These are phyloP conservation scores for grape (Vitis vinifera) DNA, from an alignment of 164 flowering plant species.

Conservation along the genomic window ASM3070453v1 NC_081812.1:14341501-14342000, in stretches of 20 bases:
- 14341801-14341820: slow-evolving; percentile 4
- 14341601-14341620: neutral
- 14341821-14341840: slow-evolving; percentile 24
- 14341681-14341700: slow-evolving; percentile 1
- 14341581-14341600: slow-evolving; percentile 7
- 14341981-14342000: slow-evolving; percentile 30
- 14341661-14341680: neutral
- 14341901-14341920: slow-evolving; percentile 27
- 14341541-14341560: slow-evolving; percentile 13
- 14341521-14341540: slow-evolving; percentile 9
- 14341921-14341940: slow-evolving; percentile 30
- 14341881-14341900: slow-evolving; percentile 27
- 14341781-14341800: slow-evolving; percentile 16
- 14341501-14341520: neutral
- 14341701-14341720: slow-evolving; percentile 8
- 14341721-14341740: neutral
- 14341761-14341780: neutral
- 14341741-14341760: neutral
- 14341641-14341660: slow-evolving; percentile 25
- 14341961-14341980: slow-evolving; percentile 30
- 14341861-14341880: slow-evolving; percentile 26
- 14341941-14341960: slow-evolving; percentile 42
- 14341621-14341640: slow-evolving; percentile 10
- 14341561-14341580: slow-evolving; percentile 1
- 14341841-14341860: slow-evolving; percentile 28